A percentile compares a stretch with the other conserved stretches of the same genome.
Conservation (phyloP, 306 rosid genomes). For the Lupinus albus region DNA sequence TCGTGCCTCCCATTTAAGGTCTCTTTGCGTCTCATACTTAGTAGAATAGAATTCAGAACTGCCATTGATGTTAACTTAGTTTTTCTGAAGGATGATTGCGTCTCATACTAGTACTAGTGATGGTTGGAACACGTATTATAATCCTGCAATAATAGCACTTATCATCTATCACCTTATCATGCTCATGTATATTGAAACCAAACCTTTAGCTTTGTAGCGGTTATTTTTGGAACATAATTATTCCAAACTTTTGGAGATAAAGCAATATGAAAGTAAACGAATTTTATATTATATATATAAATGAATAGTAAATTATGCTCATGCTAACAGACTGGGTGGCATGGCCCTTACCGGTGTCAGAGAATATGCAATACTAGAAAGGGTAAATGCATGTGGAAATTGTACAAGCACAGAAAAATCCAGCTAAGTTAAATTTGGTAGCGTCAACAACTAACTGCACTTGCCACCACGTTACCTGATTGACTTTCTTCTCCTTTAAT, state of each 20-base stretch:
- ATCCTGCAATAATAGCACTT: too few relatives aligned
- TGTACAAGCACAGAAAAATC: not conserved
- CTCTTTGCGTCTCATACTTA: too few relatives aligned
- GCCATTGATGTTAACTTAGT: too few relatives aligned
- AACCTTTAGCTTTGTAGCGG: not conserved
- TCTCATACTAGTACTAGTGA: too few relatives aligned
- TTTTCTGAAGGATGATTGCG: too few relatives aligned
- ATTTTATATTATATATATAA: too few relatives aligned
- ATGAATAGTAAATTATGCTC: too few relatives aligned
- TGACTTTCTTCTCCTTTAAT: not conserved
- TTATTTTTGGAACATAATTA: not conserved
- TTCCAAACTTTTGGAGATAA: not conserved
- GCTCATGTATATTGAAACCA: not conserved
- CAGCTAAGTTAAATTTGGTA: slow-evolving; percentile 11
- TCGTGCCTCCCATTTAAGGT: too few relatives aligned
- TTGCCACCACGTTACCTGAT: slow-evolving; percentile 26
- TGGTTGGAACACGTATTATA: too few relatives aligned
- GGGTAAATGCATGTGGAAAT: not conserved
- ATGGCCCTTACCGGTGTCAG: not conserved
- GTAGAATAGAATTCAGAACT: too few relatives aligned
- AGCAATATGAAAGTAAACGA: not conserved
- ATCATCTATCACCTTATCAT: too few relatives aligned
- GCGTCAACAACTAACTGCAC: slow-evolving; percentile 18
- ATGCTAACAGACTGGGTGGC: not conserved
- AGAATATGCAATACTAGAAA: not conserved